Base-by-base conservation (phyloP, 768 basidiomycete species). In the Lenzites betulinus region DNA sequence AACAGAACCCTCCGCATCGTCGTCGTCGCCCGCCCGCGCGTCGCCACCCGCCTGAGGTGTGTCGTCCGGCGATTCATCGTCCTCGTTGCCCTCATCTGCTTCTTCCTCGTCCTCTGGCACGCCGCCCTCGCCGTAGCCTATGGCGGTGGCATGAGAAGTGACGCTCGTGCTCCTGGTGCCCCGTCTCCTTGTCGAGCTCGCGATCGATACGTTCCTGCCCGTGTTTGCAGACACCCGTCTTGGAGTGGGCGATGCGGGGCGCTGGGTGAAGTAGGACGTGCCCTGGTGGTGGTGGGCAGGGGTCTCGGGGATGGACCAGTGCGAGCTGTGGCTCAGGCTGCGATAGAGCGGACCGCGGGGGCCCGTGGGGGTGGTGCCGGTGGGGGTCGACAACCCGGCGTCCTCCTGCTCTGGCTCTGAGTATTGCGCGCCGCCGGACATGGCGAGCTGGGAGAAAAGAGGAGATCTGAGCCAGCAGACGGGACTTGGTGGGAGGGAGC, bases 271-370 rank as follows among this genome's bases (percentile, higher is more conserved):
- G 71, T 88, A 88, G 8, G 88, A 89, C 18, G 87, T 85, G 56
- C 87, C 89, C 65, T 85, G 83, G 67, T 84, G 77, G 69, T 87
- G 88, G 66, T 88, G 88, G 16, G 75, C 77, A 35, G 86, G 87
- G 7, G 83, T 83, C 38, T 87, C 84, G 18, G 73, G 70, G 13
- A 80, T 70, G 16, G 85, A 83, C 82, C 84, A 84, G 60, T 80
- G 80, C n/a, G 87, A 84, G 57, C 78, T 76, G 58, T 80, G 80
- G 69, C 82, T 85, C 48, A 64, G 49, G 58, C 64, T 67, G 54
- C 69, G 70, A 50, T 69, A 68, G 13, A 67, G 60, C 36, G 69
- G 66, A 1, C 66, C 62, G 47, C 69, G 64, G 25, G 33, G 47
- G 43, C 57, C 51, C 23, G 62, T 60, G 35, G 66, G 66, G 23